phyloP scores from a whole-genome alignment of 108 stramenopile genomes.

The Schizochytrium sp. region DNA sequence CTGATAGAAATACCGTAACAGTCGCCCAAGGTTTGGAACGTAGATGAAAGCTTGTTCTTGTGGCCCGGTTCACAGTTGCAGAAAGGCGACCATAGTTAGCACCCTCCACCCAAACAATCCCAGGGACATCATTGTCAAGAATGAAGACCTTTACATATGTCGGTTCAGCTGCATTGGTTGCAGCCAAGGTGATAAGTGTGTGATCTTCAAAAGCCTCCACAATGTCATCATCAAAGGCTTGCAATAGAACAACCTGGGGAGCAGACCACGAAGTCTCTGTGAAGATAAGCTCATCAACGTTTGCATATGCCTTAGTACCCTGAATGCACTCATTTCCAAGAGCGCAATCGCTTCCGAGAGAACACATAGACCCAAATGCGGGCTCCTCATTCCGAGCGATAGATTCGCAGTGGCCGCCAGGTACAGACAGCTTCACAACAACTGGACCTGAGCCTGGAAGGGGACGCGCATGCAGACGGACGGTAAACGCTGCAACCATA shows the following conservation, averaged over 20 bases:
- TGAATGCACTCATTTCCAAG: slow-evolving; percentile 18
- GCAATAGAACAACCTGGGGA: slow-evolving; percentile 39
- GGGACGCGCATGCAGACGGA: not conserved
- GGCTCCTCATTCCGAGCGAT: slow-evolving; percentile 34
- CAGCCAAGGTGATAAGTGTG: not conserved
- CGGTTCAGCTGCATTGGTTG: not conserved
- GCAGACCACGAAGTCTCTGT: slow-evolving; percentile 24
- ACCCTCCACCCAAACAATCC: not conserved
- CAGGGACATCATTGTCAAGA: slow-evolving; percentile 39
- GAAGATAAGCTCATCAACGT: slow-evolving; percentile 45
- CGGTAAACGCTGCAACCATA: slow-evolving; percentile 10
- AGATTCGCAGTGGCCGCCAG: slow-evolving; percentile 20
- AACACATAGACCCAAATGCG: slow-evolving; percentile 35
- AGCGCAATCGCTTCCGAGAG: slow-evolving; percentile 33
- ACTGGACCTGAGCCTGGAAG: not conserved
- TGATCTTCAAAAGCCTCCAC: slow-evolving; percentile 26
- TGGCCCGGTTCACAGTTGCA: not conserved
- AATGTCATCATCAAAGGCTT: slow-evolving; percentile 53
- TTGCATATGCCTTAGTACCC: not conserved
- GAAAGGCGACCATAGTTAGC: not conserved
- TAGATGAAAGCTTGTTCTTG: not conserved
- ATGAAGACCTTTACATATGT: slow-evolving; percentile 9
- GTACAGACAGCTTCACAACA: not conserved
- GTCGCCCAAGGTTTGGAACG: not conserved
- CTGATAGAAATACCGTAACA: not conserved